Conservation (phyloP, 2,329 filamentous ascomycete species). For the Cladorrhinum sp. region DNA sequence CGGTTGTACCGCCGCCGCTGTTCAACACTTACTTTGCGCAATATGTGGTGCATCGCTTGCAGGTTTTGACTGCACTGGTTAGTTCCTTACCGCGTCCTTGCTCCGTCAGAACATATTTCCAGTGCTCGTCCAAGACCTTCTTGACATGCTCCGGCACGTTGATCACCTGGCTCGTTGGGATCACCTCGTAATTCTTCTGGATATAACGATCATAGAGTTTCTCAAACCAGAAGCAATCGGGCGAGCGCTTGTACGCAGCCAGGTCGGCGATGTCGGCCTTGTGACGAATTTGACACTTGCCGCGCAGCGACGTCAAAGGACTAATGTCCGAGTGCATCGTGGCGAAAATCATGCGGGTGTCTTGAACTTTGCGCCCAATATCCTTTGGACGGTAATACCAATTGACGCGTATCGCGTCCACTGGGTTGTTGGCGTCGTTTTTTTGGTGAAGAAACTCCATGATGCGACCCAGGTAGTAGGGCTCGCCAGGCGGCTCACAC, state of each 20-base stretch:
- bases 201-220: constrained; percentile 98
- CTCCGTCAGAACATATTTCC: constrained; percentile 95
- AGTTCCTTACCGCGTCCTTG: constrained; percentile 91
- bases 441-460: constrained; percentile 94
- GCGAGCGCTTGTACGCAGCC: constrained; percentile 77
- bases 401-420: constrained; percentile 89
- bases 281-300: constrained; percentile 89
- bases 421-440: constrained; percentile 67
- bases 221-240: constrained; percentile 94
- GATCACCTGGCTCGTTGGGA: constrained; percentile 87
- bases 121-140: constrained; percentile 90
- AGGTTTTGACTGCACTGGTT: constrained; percentile 92
- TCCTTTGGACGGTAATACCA: constrained; percentile 98
- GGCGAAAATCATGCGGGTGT: constrained; percentile 87
- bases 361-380: constrained; percentile 85
- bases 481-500: constrained; percentile 94
- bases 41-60: constrained; percentile 87
- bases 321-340: constrained; percentile 99
- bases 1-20: constrained; percentile 1
- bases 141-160: constrained; percentile 96
- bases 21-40: constrained; percentile 72
- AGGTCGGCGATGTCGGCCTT: constrained; percentile 79
- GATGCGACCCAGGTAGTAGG: constrained; percentile 94
- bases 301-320: constrained; percentile 85
- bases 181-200: constrained; percentile 94